phyloP scores from a whole-genome alignment of 2,329 filamentous ascomycete species.

The Nigrograna mackinnonii region DNA sequence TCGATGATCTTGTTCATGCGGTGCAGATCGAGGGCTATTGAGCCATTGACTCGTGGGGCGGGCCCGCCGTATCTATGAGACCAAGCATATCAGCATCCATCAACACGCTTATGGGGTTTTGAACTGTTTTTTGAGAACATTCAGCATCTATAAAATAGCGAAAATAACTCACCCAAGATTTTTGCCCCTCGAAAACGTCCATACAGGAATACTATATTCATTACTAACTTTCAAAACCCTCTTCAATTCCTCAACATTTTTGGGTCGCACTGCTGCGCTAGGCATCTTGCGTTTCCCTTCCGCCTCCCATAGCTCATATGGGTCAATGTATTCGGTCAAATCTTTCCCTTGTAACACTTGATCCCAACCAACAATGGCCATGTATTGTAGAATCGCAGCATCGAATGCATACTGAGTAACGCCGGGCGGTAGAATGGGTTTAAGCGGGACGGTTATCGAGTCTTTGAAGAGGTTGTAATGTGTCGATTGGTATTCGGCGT shows the following conservation, averaged over 20 bases:
- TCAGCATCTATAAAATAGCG: background rate
- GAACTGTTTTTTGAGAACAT: no score
- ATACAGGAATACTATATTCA: slow-evolving; percentile 31
- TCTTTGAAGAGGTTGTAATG: slow-evolving; percentile 48
- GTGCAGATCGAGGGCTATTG: slow-evolving; percentile 37
- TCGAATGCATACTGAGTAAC: slow-evolving; percentile 43
- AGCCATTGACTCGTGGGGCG: slow-evolving; percentile 40
- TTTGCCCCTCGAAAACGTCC: slow-evolving; percentile 36
- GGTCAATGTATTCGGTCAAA: slow-evolving; percentile 51
- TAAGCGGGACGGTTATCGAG: slow-evolving; percentile 41
- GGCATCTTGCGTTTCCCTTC: slow-evolving; percentile 45
- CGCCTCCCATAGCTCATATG: slow-evolving; percentile 50
- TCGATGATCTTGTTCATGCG: slow-evolving; percentile 50
- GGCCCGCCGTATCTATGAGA: slow-evolving; percentile 30
- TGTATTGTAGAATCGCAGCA: slow-evolving; percentile 40
- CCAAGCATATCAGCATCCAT: no score
- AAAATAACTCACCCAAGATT: slow-evolving; percentile 36
- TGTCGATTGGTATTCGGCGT: slow-evolving; percentile 47
- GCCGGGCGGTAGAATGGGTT: slow-evolving; percentile 45
- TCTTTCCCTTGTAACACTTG: slow-evolving; percentile 44
- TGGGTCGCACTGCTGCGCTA: slow-evolving; percentile 47
- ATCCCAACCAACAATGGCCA: slow-evolving; percentile 39
- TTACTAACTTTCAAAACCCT: slow-evolving; percentile 24
- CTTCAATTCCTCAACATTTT: slow-evolving; percentile 23
- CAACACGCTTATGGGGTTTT: no score